phyloP scores from a whole-genome alignment of 495 filamentous ascomycete species.

The Astrothelium macrocarpum region DNA sequence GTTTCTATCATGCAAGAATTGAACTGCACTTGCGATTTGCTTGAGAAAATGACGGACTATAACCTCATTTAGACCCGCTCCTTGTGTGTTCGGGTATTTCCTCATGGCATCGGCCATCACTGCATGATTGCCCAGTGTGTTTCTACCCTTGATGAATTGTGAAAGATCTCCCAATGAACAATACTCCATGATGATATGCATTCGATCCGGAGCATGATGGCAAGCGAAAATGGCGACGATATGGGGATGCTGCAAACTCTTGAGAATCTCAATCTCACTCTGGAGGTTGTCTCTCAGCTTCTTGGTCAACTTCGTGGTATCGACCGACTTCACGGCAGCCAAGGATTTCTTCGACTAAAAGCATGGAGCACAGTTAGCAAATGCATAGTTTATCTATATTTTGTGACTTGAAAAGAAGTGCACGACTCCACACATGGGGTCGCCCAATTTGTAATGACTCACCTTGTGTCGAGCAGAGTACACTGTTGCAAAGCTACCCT shows the following conservation, averaged over 20 bases:
- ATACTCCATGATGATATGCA: constrained; percentile 97
- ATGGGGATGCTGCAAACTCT: constrained; percentile 85
- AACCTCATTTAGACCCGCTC: constrained; percentile 84
- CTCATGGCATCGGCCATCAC: constrained; percentile 75
- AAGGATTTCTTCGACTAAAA: constrained; percentile 47
- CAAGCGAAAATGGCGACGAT: constrained; percentile 94
- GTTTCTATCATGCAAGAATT: constrained; percentile 74
- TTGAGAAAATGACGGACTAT: constrained; percentile 91
- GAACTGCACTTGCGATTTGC: constrained; percentile 83
- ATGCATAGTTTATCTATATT: background rate
- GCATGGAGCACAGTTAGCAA: background rate
- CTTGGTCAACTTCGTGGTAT: constrained; percentile 77
- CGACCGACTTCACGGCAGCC: constrained; percentile 94
- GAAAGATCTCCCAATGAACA: constrained; percentile 91
- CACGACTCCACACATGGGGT: background rate
- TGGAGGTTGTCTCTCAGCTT: constrained; percentile 95
- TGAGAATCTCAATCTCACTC: constrained; percentile 88
- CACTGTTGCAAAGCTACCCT: constrained; percentile 92
- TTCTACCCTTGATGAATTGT: constrained; percentile 86
- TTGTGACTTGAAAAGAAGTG: no score
- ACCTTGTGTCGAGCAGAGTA: constrained; percentile 80
- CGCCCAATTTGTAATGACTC: constrained; percentile 31
- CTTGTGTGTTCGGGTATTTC: constrained; percentile 76
- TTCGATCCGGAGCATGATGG: constrained; percentile 72
- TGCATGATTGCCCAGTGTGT: constrained; percentile 62